phyloP scores from a whole-genome alignment of 768 basidiomycete genomes.

The Trametes coccinea region DNA sequence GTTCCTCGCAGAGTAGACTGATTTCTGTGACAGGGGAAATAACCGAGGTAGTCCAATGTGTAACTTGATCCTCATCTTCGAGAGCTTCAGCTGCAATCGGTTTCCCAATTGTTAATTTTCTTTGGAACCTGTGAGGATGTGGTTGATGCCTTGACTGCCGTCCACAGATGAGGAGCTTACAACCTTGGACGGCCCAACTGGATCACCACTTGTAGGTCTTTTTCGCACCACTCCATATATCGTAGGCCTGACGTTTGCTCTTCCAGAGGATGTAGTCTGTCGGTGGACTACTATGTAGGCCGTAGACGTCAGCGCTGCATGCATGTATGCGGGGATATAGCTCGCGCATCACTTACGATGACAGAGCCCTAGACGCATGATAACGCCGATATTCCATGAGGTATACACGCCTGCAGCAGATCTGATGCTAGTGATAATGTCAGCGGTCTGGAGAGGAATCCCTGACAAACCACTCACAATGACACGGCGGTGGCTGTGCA shows the following conservation, averaged over 20 bases:
- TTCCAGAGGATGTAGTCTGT: conserved; percentile 47
- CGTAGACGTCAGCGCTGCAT: too few species aligned
- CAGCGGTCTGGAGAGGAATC: too few species aligned
- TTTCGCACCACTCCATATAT: neutral
- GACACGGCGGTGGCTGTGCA: neutral
- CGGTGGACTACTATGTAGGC: conserved; percentile 33
- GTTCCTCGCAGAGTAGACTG: conserved; percentile 18
- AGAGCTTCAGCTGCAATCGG: conserved; percentile 73
- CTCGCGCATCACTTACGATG: too few species aligned
- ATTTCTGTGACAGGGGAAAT: too few species aligned
- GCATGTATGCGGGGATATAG: too few species aligned
- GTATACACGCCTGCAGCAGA: too few species aligned
- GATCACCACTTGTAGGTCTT: conserved; percentile 76
- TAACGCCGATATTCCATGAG: too few species aligned
- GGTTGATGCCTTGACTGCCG: conserved; percentile 69
- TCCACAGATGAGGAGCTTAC: conserved; percentile 78
- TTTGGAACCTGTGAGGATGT: conserved; percentile 76
- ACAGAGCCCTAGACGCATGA: too few species aligned
- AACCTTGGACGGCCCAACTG: conserved; percentile 88
- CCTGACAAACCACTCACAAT: too few species aligned
- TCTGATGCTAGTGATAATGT: too few species aligned
- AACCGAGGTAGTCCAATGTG: too few species aligned
- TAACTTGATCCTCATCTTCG: neutral
- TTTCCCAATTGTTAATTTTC: conserved; percentile 85
- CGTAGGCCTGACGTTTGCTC: neutral